Conservation (phyloP, 208 protist genomes). For the Leishmania turanica region DNA sequence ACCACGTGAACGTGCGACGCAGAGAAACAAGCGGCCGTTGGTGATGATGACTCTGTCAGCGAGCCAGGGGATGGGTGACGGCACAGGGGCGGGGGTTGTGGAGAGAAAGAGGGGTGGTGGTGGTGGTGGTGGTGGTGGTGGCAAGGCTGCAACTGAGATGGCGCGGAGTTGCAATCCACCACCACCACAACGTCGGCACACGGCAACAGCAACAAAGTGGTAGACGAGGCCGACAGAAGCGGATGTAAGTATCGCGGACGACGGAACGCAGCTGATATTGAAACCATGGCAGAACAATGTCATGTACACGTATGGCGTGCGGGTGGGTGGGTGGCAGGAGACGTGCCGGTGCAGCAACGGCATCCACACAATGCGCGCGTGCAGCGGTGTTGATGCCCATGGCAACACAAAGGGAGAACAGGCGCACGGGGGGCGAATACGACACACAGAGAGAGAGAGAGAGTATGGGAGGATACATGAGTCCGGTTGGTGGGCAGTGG, state of each 20-base stretch:
- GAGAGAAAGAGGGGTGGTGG: neutral
- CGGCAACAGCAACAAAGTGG: neutral
- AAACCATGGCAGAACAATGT: neutral
- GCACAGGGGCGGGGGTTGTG: too few relatives aligned
- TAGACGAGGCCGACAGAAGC: neutral
- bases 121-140: neutral
- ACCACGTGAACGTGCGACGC: too few relatives aligned
- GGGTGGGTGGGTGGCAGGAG: neutral
- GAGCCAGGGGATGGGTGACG: too few relatives aligned
- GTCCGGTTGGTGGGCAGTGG: neutral
- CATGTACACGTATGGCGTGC: neutral
- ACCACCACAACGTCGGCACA: neutral
- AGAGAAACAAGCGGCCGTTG: neutral
- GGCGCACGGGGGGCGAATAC: neutral
- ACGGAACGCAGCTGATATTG: neutral
- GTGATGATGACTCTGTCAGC: too few relatives aligned
- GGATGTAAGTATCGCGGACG: neutral
- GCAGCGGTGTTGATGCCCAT: too few relatives aligned
- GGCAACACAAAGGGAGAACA: neutral
- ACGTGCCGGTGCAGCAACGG: neutral
- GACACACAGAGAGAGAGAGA: neutral
- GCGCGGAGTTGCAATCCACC: neutral
- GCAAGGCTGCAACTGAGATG: neutral
- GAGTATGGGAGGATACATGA: neutral
- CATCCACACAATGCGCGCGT: neutral